phyloP scores from a whole-genome alignment of 2,329 filamentous ascomycete species.

The Phaeosphaeria sp. region DNA sequence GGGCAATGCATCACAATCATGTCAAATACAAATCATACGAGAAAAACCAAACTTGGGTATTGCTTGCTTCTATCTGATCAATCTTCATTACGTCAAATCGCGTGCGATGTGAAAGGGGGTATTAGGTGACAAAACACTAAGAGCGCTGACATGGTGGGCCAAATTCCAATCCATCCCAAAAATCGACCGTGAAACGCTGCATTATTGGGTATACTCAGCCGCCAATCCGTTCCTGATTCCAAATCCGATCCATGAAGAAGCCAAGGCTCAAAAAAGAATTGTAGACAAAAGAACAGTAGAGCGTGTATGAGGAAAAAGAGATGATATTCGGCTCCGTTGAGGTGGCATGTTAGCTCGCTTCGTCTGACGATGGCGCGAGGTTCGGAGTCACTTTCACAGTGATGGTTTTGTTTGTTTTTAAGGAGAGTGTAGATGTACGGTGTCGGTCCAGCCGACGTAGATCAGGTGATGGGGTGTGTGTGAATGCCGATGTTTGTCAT shows the following conservation, averaged over 20 bases:
- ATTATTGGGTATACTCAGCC: constrained; percentile 46
- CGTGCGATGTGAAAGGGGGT: constrained; percentile 11
- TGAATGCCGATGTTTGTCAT: background rate
- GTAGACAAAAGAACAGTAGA: constrained; percentile 6
- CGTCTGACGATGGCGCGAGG: constrained; percentile 33
- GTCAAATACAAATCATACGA: no score
- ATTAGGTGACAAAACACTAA: constrained; percentile 19
- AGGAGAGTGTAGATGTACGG: constrained; percentile 29
- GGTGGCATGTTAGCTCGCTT: constrained; percentile 46
- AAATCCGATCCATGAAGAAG: constrained; percentile 5
- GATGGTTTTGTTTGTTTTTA: constrained; percentile 31
- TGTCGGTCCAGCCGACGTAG: constrained; percentile 36
- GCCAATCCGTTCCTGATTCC: constrained; percentile 18
- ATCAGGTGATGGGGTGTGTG: background rate
- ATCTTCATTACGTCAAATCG: constrained; percentile 22
- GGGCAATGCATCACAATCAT: background rate
- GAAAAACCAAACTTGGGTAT: background rate
- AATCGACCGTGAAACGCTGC: constrained; percentile 34
- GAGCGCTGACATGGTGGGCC: constrained; percentile 5
- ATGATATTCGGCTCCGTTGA: constrained; percentile 36
- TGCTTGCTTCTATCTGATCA: constrained; percentile 18
- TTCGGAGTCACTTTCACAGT: constrained; percentile 51
- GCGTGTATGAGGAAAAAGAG: constrained; percentile 29
- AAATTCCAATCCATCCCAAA: constrained; percentile 1
- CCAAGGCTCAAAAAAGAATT: background rate